Conservation (phyloP, 495 filamentous ascomycete genomes). For the Neurospora tetrasperma region DNA sequence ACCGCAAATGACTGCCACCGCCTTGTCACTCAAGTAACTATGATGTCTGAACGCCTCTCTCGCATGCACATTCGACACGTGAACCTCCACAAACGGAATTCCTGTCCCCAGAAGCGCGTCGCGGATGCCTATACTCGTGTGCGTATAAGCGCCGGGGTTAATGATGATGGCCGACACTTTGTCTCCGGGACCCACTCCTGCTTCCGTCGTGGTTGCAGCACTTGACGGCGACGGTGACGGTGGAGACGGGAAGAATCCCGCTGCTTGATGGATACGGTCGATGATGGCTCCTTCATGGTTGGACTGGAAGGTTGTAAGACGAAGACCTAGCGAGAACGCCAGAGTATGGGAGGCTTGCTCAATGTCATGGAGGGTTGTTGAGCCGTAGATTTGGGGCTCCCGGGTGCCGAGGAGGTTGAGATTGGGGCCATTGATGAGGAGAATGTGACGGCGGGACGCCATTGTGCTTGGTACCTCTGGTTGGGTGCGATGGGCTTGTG, state of each 20-base stretch:
- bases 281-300: constrained; percentile 58
- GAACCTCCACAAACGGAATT: constrained; percentile 62
- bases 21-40: constrained; percentile 62
- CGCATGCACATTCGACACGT: constrained; percentile 59
- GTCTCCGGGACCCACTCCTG: constrained; percentile 6
- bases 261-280: constrained; percentile 48
- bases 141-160: constrained; percentile 60
- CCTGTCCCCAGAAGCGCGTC: constrained; percentile 54
- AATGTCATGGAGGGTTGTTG: constrained; percentile 51
- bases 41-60: constrained; percentile 53
- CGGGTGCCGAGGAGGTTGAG: constrained; percentile 68
- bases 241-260: constrained; percentile 18
- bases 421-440: constrained; percentile 72
- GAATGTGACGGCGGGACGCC: constrained; percentile 47
- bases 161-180: constrained; percentile 53
- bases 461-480: neutral
- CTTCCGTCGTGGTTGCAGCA: neutral
- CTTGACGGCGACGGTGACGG: neutral
- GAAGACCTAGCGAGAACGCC: constrained; percentile 30
- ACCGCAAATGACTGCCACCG: constrained; percentile 55
- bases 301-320: constrained; percentile 49
- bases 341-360: constrained; percentile 34
- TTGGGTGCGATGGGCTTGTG: neutral
- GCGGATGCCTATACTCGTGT: constrained; percentile 56
- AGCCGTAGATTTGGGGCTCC: constrained; percentile 61